Conservation (phyloP, 208 protist species). For the Herpetomonas tarakana region DNA sequence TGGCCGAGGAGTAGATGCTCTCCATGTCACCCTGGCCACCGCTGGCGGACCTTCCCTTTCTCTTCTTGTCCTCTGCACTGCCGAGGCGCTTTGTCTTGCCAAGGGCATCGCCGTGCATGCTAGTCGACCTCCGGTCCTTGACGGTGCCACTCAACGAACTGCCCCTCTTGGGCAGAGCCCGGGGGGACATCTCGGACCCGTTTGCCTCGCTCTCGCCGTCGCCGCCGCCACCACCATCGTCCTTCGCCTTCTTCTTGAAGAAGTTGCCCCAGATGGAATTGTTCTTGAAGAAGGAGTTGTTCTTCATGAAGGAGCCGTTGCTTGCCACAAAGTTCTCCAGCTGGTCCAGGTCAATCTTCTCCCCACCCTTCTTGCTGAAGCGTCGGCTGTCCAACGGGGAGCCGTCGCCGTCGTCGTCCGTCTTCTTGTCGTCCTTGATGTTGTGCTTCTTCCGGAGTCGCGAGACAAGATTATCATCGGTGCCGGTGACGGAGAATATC, state of each 20-base stretch:
- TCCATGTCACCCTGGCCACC: background rate
- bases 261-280: slow-evolving; percentile 38
- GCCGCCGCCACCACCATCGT: slow-evolving; percentile 9
- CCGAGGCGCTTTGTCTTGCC: too few relatives aligned
- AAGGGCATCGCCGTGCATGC: too few relatives aligned
- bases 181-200: slow-evolving; percentile 3
- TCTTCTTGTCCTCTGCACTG: slow-evolving; percentile 11
- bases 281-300: slow-evolving; percentile 51
- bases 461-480: slow-evolving; percentile 46
- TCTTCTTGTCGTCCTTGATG: slow-evolving; percentile 27
- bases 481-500: slow-evolving; percentile 42
- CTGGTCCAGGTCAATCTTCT: slow-evolving; percentile 11
- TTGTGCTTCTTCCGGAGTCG: slow-evolving; percentile 67
- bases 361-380: background rate
- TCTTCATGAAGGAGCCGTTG: slow-evolving; percentile 51
- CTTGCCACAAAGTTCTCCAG: slow-evolving; percentile 12
- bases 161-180: too few relatives aligned
- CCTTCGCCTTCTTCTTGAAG: slow-evolving; percentile 24
- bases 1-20: slow-evolving; percentile 3
- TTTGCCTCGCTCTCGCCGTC: background rate
- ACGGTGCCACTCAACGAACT: too few relatives aligned
- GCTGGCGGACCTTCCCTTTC: background rate
- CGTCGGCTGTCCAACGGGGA: background rate
- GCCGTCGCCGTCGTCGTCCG: slow-evolving; percentile 10
- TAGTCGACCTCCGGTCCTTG: too few relatives aligned